Percentiles rank a stretch among this genome's conserved stretches.
Evolutionary conservation across 805 yeast genomes (phyloP).

Genomic region (Wickerhamiella brachini): DNA sequence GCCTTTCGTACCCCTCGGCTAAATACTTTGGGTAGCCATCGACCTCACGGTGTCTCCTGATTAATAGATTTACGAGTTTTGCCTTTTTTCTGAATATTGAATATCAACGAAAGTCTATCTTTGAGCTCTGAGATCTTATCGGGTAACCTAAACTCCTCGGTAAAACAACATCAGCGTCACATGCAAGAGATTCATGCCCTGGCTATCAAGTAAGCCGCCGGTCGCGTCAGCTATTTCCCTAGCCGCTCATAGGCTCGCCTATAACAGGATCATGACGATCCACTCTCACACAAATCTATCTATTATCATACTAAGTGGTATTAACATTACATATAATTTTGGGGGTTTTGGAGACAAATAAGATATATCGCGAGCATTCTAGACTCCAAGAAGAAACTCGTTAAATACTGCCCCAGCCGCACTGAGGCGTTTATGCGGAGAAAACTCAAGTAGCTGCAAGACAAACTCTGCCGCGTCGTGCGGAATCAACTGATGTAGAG

Average conservation of each 20-base stretch:
- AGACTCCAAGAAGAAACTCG: conserved; percentile 19
- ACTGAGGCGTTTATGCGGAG: conserved; percentile 40
- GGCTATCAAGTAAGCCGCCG: not conserved
- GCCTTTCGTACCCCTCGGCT: not conserved
- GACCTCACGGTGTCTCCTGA: too few relatives aligned
- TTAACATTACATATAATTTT: too few relatives aligned
- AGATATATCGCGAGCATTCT: not conserved
- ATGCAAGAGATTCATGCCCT: not conserved
- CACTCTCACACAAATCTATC: too few relatives aligned
- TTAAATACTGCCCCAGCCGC: conserved; percentile 27
- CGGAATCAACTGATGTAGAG: conserved; percentile 8
- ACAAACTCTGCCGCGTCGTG: conserved; percentile 26
- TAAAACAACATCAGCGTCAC: not conserved
- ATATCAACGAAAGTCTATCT: too few relatives aligned
- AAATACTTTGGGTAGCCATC: not conserved
- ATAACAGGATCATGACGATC: too few relatives aligned
- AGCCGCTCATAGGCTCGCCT: not conserved
- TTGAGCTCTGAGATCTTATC: not conserved
- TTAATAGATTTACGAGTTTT: too few relatives aligned
- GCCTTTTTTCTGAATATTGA: too few relatives aligned
- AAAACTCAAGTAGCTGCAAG: conserved; percentile 54
- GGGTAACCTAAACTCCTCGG: not conserved
- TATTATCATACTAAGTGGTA: too few relatives aligned
- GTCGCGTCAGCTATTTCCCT: not conserved
- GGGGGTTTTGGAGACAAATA: too few relatives aligned